Evolutionary conservation across 1,284 basidiomycete genomes (phyloP).

Genomic region (Bondarzewia mesenterica): DNA sequence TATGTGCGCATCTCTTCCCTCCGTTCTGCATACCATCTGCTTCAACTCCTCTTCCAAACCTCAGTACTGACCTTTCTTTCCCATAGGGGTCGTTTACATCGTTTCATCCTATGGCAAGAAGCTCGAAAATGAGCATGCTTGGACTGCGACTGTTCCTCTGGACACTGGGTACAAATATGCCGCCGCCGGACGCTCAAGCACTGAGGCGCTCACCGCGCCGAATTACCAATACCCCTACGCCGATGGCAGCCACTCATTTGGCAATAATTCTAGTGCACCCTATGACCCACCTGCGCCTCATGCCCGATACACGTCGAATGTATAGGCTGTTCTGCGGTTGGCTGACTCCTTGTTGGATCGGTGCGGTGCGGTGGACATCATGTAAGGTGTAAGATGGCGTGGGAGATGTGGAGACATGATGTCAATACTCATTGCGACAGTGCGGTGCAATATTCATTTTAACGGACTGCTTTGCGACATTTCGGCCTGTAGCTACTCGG

Average conservation of each 20-base stretch:
- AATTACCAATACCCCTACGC: slow-evolving; percentile 3
- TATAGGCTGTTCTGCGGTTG: too few species aligned
- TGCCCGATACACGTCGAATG: not conserved
- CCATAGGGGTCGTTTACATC: slow-evolving; percentile 2
- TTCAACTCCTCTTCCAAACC: not conserved
- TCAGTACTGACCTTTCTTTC: not conserved
- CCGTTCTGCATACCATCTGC: not conserved
- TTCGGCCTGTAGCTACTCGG: too few species aligned
- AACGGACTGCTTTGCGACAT: too few species aligned
- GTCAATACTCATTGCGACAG: too few species aligned
- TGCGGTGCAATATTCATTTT: too few species aligned
- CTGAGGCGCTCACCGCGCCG: slow-evolving; percentile 2
- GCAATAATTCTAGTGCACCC: not conserved
- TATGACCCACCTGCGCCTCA: slow-evolving; percentile 1
- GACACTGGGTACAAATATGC: slow-evolving; percentile 1
- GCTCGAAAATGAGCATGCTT: slow-evolving; percentile 1
- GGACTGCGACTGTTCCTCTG: not conserved
- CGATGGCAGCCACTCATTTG: slow-evolving; percentile 1
- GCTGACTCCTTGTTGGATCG: too few species aligned
- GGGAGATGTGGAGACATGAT: too few species aligned
- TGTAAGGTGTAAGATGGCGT: too few species aligned
- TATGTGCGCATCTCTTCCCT: not conserved
- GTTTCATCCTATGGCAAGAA: slow-evolving; percentile 2
- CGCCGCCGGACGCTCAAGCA: not conserved
- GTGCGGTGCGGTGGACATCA: too few species aligned